These are phyloP conservation scores for Colletotrichum sp. DNA, from an alignment of 2,329 filamentous ascomycete species.

Conservation along the genomic window DNA sequence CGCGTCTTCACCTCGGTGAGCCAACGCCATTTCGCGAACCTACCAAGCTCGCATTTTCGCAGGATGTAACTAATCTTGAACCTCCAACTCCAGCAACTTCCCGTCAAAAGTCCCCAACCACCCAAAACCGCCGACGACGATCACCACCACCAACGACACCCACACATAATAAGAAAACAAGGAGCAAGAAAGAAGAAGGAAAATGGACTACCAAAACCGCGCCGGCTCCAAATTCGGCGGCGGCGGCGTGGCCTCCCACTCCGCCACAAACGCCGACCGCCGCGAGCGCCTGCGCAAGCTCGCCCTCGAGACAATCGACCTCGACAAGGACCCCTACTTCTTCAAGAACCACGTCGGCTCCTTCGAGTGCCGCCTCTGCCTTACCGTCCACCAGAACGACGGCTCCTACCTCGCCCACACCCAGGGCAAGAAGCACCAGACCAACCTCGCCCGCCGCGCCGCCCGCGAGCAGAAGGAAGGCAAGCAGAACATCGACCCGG, in stretches of 20 bases:
- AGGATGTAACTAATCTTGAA: neutral
- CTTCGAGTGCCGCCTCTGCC: slow-evolving; percentile 95
- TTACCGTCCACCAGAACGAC: slow-evolving; percentile 99
- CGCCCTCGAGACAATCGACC: slow-evolving; percentile 97
- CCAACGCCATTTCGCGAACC: neutral
- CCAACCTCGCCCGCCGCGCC: slow-evolving; percentile 92
- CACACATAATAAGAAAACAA: neutral
- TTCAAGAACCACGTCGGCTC: slow-evolving; percentile 99
- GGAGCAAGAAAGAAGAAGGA: neutral
- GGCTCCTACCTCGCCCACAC: slow-evolving; percentile 98
- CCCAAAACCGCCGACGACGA: neutral
- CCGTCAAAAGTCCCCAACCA: neutral
- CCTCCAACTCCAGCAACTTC: neutral
- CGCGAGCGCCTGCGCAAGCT: slow-evolving; percentile 97
- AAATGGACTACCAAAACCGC: slow-evolving; percentile 84
- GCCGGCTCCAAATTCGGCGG: slow-evolving; percentile 98
- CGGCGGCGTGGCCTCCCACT: slow-evolving; percentile 92
- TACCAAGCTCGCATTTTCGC: neutral
- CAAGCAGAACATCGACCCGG: slow-evolving; percentile 69
- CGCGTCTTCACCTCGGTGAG: neutral
- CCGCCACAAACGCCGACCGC: slow-evolving; percentile 93
- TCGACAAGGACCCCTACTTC: slow-evolving; percentile 99
- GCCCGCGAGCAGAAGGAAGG: slow-evolving; percentile 95
- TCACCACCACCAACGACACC: neutral
- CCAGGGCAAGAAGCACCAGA: slow-evolving; percentile 98